These are phyloP conservation scores for Phaeolepiota aurea DNA, from an alignment of 768 basidiomycete genomes.

Conservation along the genomic window DNA sequence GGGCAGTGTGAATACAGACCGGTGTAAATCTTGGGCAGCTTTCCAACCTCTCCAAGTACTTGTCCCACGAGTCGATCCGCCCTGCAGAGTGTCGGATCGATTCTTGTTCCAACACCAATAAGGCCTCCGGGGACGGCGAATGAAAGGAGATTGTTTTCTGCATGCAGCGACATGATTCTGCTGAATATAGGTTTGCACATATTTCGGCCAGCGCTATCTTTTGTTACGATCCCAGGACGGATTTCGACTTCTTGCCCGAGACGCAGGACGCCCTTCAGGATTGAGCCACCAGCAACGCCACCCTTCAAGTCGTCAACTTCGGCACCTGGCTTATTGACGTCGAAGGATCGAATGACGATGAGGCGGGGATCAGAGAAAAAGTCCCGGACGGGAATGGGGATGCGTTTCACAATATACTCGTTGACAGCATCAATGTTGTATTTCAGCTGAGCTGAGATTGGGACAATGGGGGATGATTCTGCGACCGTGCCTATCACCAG, in stretches of 20 bases:
- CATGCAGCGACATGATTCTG: constrained; percentile 82
- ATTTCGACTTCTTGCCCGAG: constrained; percentile 95
- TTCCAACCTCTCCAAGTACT: constrained; percentile 91
- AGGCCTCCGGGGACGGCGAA: constrained; percentile 97
- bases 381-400: constrained; percentile 91
- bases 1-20: constrained; percentile 29
- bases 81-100: constrained; percentile 94
- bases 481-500: constrained; percentile 80
- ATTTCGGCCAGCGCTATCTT: constrained; percentile 84
- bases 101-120: constrained; percentile 96
- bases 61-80: constrained; percentile 96
- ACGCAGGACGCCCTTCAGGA: constrained; percentile 84
- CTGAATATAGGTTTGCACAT: constrained; percentile 93
- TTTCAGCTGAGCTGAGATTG: constrained; percentile 96
- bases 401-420: constrained; percentile 95
- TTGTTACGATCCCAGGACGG: constrained; percentile 93
- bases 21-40: constrained; percentile 88
- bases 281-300: constrained; percentile 96
- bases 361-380: constrained; percentile 87
- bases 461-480: constrained; percentile 94
- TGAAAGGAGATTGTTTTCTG: constrained; percentile 88
- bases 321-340: constrained; percentile 98
- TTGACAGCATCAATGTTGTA: constrained; percentile 99
- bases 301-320: constrained; percentile 97
- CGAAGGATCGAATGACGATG: constrained; percentile 98